A percentile compares a stretch with the other conserved stretches of the same genome.
phyloP scores from a whole-genome alignment of 2,329 filamentous ascomycete species.

The Mycosphaerella arachidis region DNA sequence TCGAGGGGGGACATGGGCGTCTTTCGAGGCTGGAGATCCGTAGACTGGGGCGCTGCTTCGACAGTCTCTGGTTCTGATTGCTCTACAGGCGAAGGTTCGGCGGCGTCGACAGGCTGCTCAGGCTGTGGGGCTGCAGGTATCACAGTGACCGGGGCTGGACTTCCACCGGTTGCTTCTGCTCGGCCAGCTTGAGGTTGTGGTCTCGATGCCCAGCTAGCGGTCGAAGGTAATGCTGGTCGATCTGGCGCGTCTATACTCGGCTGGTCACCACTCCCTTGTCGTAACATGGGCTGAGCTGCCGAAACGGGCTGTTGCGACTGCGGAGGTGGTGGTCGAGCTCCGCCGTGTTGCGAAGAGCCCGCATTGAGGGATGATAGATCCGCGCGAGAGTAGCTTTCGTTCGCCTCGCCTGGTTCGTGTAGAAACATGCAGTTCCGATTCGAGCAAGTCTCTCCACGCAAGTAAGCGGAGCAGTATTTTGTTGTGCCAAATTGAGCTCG shows the following conservation, averaged over 20 bases:
- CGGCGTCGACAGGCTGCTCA: constrained; percentile 6
- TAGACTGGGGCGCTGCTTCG: constrained; percentile 4
- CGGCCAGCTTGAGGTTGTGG: constrained; percentile 59
- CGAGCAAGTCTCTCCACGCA: constrained; percentile 88
- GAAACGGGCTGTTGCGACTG: constrained; percentile 50
- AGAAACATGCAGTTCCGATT: constrained; percentile 98
- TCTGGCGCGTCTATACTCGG: constrained; percentile 47
- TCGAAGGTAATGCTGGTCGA: constrained; percentile 83
- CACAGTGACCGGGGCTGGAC: constrained; percentile 57
- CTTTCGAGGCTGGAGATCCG: constrained; percentile 10
- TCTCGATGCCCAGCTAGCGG: constrained; percentile 84
- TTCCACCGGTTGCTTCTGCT: constrained; percentile 72
- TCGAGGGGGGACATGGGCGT: constrained; percentile 29
- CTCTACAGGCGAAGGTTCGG: constrained; percentile 8
- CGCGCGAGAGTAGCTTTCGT: constrained; percentile 91
- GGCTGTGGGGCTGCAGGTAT: constrained; percentile 18
- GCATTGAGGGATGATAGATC: constrained; percentile 94
- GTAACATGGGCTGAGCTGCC: constrained; percentile 59
- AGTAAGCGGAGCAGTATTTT: constrained; percentile 96
- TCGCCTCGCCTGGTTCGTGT: constrained; percentile 96
- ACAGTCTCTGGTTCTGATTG: constrained; percentile 2
- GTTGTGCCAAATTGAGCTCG: constrained; percentile 81
- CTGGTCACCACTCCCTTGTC: constrained; percentile 46
- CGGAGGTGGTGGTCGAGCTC: constrained; percentile 38
- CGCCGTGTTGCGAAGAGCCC: constrained; percentile 71